These are phyloP conservation scores for Dicorynia guianensis DNA, from an alignment of 306 rosid species.

Conservation along the genomic window DNA sequence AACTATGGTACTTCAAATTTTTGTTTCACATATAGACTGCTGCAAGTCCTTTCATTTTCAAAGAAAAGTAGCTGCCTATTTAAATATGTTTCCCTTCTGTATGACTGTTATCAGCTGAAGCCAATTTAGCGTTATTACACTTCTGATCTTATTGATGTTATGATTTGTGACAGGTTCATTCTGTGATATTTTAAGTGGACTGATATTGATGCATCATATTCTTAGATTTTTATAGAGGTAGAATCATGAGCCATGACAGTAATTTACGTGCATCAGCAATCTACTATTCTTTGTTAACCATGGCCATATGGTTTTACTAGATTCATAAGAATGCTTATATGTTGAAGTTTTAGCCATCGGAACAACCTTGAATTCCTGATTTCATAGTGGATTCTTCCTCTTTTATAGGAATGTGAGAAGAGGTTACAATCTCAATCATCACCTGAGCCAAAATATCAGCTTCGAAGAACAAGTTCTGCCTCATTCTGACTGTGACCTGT, in stretches of 20 bases:
- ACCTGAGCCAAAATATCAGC: constrained; percentile 61
- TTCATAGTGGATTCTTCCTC: constrained; percentile 21
- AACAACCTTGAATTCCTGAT: constrained; percentile 14
- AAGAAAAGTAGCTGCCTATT: neutral
- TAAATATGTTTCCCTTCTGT: neutral
- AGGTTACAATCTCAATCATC: constrained; percentile 39
- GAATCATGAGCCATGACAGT: neutral
- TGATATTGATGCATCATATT: constrained; percentile 16
- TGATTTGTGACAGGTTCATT: constrained; percentile 5
- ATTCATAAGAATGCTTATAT: neutral
- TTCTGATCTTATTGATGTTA: constrained; percentile 22
- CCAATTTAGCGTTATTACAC: neutral
- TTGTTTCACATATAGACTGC: neutral
- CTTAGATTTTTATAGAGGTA: neutral
- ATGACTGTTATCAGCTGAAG: constrained; percentile 17
- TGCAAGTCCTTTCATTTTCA: neutral
- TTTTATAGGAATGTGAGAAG: constrained; percentile 63
- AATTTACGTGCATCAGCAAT: neutral
- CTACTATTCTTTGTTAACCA: neutral
- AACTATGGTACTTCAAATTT: neutral
- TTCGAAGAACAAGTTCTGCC: constrained; percentile 75
- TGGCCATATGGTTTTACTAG: constrained; percentile 14
- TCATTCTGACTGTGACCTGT: constrained; percentile 52
- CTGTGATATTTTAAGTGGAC: neutral
- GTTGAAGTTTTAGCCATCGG: neutral